These are phyloP conservation scores for Paracoccidioides lutzii DNA, from an alignment of 2,329 filamentous ascomycete species.

Conservation along the genomic window DNA sequence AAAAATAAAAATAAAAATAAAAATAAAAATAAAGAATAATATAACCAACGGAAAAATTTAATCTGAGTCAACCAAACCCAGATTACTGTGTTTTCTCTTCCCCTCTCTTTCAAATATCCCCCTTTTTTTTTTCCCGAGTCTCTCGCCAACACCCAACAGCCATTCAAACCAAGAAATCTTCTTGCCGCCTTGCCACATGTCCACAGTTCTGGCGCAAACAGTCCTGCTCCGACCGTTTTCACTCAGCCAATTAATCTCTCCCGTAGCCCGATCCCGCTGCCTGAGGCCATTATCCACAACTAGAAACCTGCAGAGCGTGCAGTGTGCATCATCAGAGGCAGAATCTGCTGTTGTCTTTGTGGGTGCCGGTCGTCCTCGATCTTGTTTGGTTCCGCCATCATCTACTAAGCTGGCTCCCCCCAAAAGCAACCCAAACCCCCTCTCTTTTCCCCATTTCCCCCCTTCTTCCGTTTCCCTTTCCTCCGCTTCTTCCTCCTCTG, in stretches of 20 bases:
- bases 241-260: background rate
- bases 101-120: background rate
- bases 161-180: background rate
- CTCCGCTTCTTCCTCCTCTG: constrained; percentile 15
- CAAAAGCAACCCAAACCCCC: constrained; percentile 19
- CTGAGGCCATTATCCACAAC: background rate
- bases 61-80: background rate
- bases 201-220: background rate
- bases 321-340: background rate
- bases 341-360: constrained; percentile 2
- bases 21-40: background rate
- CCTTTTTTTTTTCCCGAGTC: background rate
- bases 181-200: background rate
- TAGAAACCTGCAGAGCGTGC: background rate
- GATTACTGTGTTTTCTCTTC: background rate
- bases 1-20: no score
- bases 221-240: background rate
- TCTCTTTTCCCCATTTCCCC: constrained; percentile 11
- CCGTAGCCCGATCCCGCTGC: background rate
- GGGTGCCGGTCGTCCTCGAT: constrained; percentile 4
- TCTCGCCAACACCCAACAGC: background rate
- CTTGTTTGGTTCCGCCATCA: constrained; percentile 1
- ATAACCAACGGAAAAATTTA: background rate
- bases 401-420: constrained; percentile 29
- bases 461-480: constrained; percentile 9